phyloP scores from a whole-genome alignment of 805 yeast species.

The Teunomyces tritomae region DNA sequence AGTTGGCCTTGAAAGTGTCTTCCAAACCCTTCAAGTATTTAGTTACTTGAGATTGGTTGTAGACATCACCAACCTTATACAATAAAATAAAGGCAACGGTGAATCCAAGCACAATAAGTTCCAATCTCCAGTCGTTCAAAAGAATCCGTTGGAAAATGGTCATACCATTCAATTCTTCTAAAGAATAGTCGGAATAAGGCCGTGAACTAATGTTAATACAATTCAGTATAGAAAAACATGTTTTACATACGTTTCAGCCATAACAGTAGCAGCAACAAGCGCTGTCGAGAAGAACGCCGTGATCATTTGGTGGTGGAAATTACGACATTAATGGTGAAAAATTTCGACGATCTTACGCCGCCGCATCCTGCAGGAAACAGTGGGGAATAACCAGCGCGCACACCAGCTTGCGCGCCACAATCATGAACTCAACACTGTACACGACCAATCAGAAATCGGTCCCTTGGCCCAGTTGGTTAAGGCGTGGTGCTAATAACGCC shows the following conservation, averaged over 20 bases:
- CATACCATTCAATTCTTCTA: constrained; percentile 58
- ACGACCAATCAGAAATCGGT: not conserved
- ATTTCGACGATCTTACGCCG: not conserved
- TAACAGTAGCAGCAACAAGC: constrained; percentile 2
- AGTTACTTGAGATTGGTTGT: constrained; percentile 57
- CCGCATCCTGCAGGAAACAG: not conserved
- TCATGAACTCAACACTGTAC: too few species aligned
- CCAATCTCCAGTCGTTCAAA: constrained; percentile 75
- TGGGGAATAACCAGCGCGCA: too few species aligned
- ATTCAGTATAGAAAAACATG: not conserved
- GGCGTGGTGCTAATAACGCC: constrained; percentile 56
- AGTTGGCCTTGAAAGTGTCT: constrained; percentile 60
- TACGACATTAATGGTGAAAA: not conserved
- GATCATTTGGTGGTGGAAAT: not conserved
- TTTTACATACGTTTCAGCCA: constrained; percentile 2
- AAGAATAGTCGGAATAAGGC: constrained; percentile 26
- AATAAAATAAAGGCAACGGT: constrained; percentile 48
- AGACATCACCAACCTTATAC: constrained; percentile 56
- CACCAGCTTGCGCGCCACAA: not conserved
- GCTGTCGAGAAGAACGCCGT: not conserved
- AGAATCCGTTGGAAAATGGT: constrained; percentile 56
- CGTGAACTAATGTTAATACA: constrained; percentile 6
- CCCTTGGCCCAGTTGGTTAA: constrained; percentile 40
- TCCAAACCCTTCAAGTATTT: constrained; percentile 49
- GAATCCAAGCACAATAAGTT: constrained; percentile 52